Percentiles rank a stretch among this genome's conserved stretches.
Conservation (phyloP, 2,329 filamentous ascomycete genomes). For the Fusarium nodosum region DNA sequence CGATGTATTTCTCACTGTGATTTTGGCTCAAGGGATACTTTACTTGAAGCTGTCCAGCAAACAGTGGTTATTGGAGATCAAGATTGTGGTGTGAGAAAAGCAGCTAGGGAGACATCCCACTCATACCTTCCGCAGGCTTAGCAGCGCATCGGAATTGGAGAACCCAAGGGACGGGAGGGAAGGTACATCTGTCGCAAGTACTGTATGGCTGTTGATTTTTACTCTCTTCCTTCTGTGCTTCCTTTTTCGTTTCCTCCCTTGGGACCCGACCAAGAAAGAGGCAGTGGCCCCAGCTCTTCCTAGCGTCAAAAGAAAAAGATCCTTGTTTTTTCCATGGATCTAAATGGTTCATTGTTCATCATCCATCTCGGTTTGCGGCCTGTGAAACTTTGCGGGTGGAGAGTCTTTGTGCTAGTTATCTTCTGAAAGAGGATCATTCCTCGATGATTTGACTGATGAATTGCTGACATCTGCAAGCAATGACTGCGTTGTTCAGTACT, state of each 20-base stretch:
- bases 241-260: slow-evolving; percentile 22
- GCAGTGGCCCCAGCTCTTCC: slow-evolving; percentile 41
- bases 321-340: slow-evolving; percentile 24
- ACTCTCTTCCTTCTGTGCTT: slow-evolving; percentile 2
- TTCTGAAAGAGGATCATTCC: slow-evolving; percentile 12
- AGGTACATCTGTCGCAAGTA: slow-evolving; percentile 38
- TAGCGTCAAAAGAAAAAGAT: slow-evolving; percentile 27
- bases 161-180: neutral
- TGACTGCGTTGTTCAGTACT: neutral
- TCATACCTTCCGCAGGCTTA: slow-evolving; percentile 10
- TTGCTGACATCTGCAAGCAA: slow-evolving; percentile 3
- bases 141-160: slow-evolving; percentile 11
- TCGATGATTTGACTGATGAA: slow-evolving; percentile 12
- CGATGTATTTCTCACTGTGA: slow-evolving; percentile 12
- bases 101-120: slow-evolving; percentile 14
- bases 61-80: slow-evolving; percentile 7
- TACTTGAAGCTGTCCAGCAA: slow-evolving; percentile 8
- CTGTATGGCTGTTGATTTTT: neutral
- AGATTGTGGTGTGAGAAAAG: slow-evolving; percentile 24
- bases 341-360: slow-evolving; percentile 28
- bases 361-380: slow-evolving; percentile 33
- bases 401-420: slow-evolving; percentile 22
- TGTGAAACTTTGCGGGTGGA: slow-evolving; percentile 45
- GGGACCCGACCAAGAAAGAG: slow-evolving; percentile 35
- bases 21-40: slow-evolving; percentile 5